phyloP scores from a whole-genome alignment of 2,329 filamentous ascomycete species.

The Paecilomyces niveus region DNA sequence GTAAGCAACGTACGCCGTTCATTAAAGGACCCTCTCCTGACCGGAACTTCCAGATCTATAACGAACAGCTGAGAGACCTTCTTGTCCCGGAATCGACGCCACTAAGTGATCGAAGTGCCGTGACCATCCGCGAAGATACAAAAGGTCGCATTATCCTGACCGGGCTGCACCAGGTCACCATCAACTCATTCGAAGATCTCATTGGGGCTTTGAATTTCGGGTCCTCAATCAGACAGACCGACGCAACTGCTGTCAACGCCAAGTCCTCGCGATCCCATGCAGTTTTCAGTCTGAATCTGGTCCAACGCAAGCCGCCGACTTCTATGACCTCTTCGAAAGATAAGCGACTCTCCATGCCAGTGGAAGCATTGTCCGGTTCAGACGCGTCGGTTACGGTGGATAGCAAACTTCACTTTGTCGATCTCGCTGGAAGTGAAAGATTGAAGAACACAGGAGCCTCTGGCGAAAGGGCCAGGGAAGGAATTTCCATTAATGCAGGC shows the following conservation, averaged over 20 bases:
- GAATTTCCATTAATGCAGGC: slow-evolving; percentile 96
- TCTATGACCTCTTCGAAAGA: slow-evolving; percentile 53
- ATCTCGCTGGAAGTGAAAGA: slow-evolving; percentile 92
- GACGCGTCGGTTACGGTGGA: slow-evolving; percentile 71
- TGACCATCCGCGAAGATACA: slow-evolving; percentile 89
- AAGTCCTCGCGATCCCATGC: slow-evolving; percentile 97
- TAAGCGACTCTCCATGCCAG: slow-evolving; percentile 78
- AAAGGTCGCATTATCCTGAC: slow-evolving; percentile 94
- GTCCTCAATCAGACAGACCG: slow-evolving; percentile 89
- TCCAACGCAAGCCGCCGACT: slow-evolving; percentile 60
- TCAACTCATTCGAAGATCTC: slow-evolving; percentile 87
- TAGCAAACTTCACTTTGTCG: slow-evolving; percentile 97
- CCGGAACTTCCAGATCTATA: slow-evolving; percentile 66
- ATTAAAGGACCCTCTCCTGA: slow-evolving; percentile 11
- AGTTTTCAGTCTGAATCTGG: slow-evolving; percentile 89
- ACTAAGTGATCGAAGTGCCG: slow-evolving; percentile 61
- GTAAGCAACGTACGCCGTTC: slow-evolving; percentile 25
- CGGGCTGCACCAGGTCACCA: slow-evolving; percentile 76
- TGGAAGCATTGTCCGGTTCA: slow-evolving; percentile 66
- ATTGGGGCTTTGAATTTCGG: slow-evolving; percentile 85
- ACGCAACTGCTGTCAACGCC: slow-evolving; percentile 94
- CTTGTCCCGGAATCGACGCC: slow-evolving; percentile 70
- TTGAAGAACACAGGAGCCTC: slow-evolving; percentile 96
- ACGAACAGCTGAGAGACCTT: slow-evolving; percentile 88
- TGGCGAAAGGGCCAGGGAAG: slow-evolving; percentile 87